Base-by-base conservation (phyloP, 768 basidiomycete species). In the Wakefieldia striispora region DNA sequence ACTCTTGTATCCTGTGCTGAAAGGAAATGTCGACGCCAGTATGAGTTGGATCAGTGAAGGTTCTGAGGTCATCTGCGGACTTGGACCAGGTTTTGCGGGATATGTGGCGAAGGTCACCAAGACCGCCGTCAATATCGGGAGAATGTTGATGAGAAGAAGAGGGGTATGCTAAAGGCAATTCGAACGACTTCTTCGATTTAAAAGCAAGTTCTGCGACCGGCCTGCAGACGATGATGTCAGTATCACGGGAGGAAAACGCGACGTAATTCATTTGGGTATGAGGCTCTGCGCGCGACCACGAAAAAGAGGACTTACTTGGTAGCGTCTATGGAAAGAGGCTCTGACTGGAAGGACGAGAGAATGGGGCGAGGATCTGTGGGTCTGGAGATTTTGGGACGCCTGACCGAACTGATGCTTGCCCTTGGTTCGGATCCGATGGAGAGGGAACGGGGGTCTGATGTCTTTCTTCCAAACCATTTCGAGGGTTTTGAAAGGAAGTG, bases 291-390 rank as follows among this genome's bases (percentile, higher is more conserved):
- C 44, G 45, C 44, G 54, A 55, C 40, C 13, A 19, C 21, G n/a
- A 41, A 46, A 37, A 42, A 9, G 11, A 19, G 20, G 4, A 69
- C 83, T 70, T 68, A 85, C 87, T 75, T 76, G 62, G 73, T 70
- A 55, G 78, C 76, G 50, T 75, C 72, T 45, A 70, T 63, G 34
- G 71, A 70, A 56, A 80, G 80, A 2, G 69, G 71, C 55, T 86
- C 82, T 17, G 65, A 60, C 55, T 70, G 70, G 39, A 75, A 56
- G 16, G 66, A 69, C 3, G 69, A 56, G 55, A 86, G 67, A 46
- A 91, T 85, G 3, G 88, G 90, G 19, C 89, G 72, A 9, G 88
- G 89, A 59, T 91, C 90, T 5, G 88, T 89, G 1, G 89, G 89
- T 40, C 84, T 82, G 27, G 90, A 91, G 33, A 91, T 92, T 75